Conservation (phyloP, 116 monocot genomes). For the Phalaenopsis hybrid region DNA sequence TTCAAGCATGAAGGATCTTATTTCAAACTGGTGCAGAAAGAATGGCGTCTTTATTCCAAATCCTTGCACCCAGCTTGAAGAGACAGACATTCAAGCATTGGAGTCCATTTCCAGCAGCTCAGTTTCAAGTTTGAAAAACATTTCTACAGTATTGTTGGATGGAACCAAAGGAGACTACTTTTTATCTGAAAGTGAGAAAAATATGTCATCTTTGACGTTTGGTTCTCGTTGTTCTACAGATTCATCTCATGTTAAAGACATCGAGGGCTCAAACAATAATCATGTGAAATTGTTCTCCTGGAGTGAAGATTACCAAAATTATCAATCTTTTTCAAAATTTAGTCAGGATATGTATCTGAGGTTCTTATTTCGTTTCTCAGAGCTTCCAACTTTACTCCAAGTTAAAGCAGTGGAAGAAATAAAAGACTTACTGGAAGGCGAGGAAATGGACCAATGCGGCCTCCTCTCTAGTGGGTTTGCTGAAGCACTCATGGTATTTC, state of each 20-base stretch:
- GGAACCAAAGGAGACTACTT: conserved; percentile 27
- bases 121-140: conserved; percentile 46
- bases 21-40: conserved; percentile 55
- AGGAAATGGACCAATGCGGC: conserved; percentile 25
- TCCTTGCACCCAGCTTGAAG: conserved; percentile 2
- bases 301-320: conserved; percentile 44
- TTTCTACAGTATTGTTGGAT: conserved; percentile 34
- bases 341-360: conserved; percentile 49
- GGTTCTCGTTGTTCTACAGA: conserved; percentile 39
- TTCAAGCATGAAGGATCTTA: conserved; percentile 67
- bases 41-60: conserved; percentile 23
- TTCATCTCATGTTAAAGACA: conserved; percentile 23
- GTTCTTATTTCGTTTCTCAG: conserved; percentile 50
- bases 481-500: conserved; percentile 52
- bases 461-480: conserved; percentile 65
- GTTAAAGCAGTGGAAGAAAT: conserved; percentile 49
- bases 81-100: background rate
- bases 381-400: conserved; percentile 32
- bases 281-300: conserved; percentile 33
- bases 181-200: conserved; percentile 25
- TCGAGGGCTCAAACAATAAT: conserved; percentile 20
- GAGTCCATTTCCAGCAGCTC: conserved; percentile 29
- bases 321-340: conserved; percentile 42
- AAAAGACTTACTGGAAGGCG: conserved; percentile 29
- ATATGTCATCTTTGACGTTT: conserved; percentile 42